These are phyloP conservation scores for Asterophora parasitica DNA, from an alignment of 768 basidiomycete species.

Conservation along the genomic window DNA sequence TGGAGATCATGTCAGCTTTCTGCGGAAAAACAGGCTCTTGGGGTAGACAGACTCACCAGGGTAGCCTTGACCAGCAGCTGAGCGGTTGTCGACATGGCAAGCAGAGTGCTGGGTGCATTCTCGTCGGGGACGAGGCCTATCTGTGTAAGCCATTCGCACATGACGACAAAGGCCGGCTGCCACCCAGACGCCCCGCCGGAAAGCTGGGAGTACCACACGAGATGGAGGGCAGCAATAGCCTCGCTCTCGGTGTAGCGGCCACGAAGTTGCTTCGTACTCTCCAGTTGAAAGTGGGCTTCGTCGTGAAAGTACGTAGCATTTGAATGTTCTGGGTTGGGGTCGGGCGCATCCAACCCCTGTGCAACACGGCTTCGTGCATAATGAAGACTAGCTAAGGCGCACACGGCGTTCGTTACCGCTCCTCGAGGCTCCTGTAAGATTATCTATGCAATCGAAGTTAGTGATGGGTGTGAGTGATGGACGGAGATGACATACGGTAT, in stretches of 20 bases:
- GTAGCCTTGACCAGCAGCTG: slow-evolving; percentile 65
- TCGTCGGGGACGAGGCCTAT: slow-evolving; percentile 60
- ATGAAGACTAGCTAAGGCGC: slow-evolving; percentile 72
- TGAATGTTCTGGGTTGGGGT: slow-evolving; percentile 49
- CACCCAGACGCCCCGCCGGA: slow-evolving; percentile 67
- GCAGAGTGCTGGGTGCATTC: slow-evolving; percentile 56
- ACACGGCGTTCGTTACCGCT: slow-evolving; percentile 66
- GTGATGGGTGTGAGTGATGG: slow-evolving; percentile 8
- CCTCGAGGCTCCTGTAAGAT: slow-evolving; percentile 65
- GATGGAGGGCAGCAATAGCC: slow-evolving; percentile 74
- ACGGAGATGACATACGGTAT: slow-evolving; percentile 44
- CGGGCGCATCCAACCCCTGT: slow-evolving; percentile 55
- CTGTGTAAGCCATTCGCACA: slow-evolving; percentile 72
- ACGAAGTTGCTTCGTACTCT: slow-evolving; percentile 47
- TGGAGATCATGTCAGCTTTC: slow-evolving; percentile 27
- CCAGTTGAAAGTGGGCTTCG: slow-evolving; percentile 61
- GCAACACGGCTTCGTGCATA: slow-evolving; percentile 56
- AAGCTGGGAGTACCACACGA: slow-evolving; percentile 69
- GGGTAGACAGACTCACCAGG: slow-evolving; percentile 51
- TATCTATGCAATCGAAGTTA: slow-evolving; percentile 28
- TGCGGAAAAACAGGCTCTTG: not conserved
- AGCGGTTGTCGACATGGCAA: slow-evolving; percentile 46
- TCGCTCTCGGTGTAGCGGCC: slow-evolving; percentile 60
- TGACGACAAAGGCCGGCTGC: slow-evolving; percentile 63
- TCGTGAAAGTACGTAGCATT: slow-evolving; percentile 63